Conservation (phyloP, 2,329 filamentous ascomycete genomes). For the Aspergillus sp. region DNA sequence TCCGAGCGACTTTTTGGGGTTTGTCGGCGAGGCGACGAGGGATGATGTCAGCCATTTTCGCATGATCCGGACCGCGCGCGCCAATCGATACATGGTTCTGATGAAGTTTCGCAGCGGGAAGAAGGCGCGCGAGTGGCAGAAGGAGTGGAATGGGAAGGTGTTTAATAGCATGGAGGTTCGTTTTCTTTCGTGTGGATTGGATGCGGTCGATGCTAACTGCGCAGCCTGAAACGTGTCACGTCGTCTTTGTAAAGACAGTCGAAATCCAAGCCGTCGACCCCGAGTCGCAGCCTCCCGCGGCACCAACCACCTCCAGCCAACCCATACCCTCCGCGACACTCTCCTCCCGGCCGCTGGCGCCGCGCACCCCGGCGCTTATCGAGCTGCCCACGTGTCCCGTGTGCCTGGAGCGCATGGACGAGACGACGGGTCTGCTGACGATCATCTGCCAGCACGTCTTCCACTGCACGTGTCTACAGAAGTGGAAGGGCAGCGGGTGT, state of each 20-base stretch:
- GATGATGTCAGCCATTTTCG: conserved; percentile 88
- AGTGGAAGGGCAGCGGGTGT: conserved; percentile 91
- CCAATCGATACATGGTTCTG: conserved; percentile 91
- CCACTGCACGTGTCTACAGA: conserved; percentile 92
- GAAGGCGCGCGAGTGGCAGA: conserved; percentile 75
- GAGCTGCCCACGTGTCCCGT: conserved; percentile 96
- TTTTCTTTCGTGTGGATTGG: conserved; percentile 1
- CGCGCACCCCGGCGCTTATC: conserved; percentile 77
- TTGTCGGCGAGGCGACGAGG: conserved; percentile 83
- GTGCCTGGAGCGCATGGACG: conserved; percentile 96
- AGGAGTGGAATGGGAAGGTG: conserved; percentile 85
- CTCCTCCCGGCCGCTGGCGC: conserved; percentile 62
- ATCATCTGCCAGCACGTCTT: conserved; percentile 98
- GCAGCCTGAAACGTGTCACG: conserved; percentile 88
- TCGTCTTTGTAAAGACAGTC: conserved; percentile 90
- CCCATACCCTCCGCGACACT: conserved; percentile 43
- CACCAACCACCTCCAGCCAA: conserved; percentile 31
- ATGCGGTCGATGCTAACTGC: conserved; percentile 11
- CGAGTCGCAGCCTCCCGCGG: conserved; percentile 25
- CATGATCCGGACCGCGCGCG: conserved; percentile 83
- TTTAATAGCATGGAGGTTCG: conserved; percentile 82
- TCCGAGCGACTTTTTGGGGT: conserved; percentile 84
- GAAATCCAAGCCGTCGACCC: conserved; percentile 68
- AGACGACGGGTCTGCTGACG: conserved; percentile 89
- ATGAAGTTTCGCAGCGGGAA: conserved; percentile 83